Percentiles rank a stretch among this genome's conserved stretches.
These are phyloP conservation scores for Iberis pinnata DNA, from an alignment of 345 rosid species.

Conservation along the genomic window DNA sequence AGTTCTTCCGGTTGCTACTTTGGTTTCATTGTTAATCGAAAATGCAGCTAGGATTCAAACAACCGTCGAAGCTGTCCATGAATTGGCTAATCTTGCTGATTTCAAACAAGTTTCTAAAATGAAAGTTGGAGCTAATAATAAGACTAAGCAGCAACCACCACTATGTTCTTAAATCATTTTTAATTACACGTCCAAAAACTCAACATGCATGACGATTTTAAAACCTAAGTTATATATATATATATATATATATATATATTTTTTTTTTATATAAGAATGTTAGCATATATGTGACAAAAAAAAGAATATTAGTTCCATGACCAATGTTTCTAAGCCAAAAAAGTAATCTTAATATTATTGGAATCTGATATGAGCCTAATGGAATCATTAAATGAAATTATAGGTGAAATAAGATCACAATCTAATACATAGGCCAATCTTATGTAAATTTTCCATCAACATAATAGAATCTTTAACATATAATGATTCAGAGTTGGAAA, in stretches of 20 bases:
- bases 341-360: slow-evolving; percentile 15
- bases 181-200: slow-evolving; percentile 11
- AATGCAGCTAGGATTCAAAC: slow-evolving; percentile 47
- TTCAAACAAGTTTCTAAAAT: slow-evolving; percentile 40
- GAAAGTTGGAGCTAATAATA: slow-evolving; percentile 19
- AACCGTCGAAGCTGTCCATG: slow-evolving; percentile 39
- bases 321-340: slow-evolving; percentile 15
- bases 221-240: slow-evolving; percentile 23
- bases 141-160: slow-evolving; percentile 27
- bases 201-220: slow-evolving; percentile 15
- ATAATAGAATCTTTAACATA: slow-evolving; percentile 11
- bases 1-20: slow-evolving; percentile 51
- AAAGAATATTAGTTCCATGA: background rate
- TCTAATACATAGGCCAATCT: slow-evolving; percentile 18
- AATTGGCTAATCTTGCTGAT: slow-evolving; percentile 46
- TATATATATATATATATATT: too few relatives aligned
- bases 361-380: slow-evolving; percentile 1
- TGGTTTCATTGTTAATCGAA: slow-evolving; percentile 50
- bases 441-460: slow-evolving; percentile 7
- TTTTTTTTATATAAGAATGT: slow-evolving; percentile 8
- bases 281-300: too few relatives aligned
- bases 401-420: background rate
- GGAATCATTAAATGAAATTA: slow-evolving; percentile 11
- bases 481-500: too few relatives aligned
- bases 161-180: slow-evolving; percentile 13